Evolutionary conservation across 768 basidiomycete genomes (phyloP).

Genomic region (Pisolithus albus): DNA sequence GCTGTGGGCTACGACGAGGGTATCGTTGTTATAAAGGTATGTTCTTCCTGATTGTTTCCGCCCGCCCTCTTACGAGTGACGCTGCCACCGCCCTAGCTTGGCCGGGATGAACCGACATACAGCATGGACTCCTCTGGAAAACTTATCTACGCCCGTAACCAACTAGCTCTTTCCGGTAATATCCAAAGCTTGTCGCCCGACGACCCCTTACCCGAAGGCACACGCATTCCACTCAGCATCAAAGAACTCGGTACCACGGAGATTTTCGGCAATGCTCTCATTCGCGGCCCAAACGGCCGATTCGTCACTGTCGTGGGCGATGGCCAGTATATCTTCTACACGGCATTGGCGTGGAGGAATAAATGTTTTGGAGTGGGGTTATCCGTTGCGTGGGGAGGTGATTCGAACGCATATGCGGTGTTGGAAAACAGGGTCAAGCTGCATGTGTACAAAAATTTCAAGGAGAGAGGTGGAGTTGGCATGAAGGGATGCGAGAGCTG

Average conservation of each 20-base stretch:
- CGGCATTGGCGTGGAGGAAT: constrained; percentile 97
- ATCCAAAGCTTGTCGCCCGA: constrained; percentile 48
- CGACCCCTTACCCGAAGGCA: constrained; percentile 63
- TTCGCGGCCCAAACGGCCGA: constrained; percentile 93
- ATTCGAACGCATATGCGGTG: constrained; percentile 96
- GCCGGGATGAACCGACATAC: constrained; percentile 91
- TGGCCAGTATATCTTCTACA: constrained; percentile 98
- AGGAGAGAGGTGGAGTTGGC: constrained; percentile 60
- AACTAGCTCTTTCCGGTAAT: constrained; percentile 84
- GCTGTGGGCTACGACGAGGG: constrained; percentile 97
- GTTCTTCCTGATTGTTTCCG: constrained; percentile 8
- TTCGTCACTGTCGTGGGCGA: constrained; percentile 97
- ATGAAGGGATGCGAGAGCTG: constrained; percentile 82
- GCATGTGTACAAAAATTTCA: constrained; percentile 88
- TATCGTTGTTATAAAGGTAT: constrained; percentile 85
- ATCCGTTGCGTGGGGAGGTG: constrained; percentile 93
- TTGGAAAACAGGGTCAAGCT: constrained; percentile 82
- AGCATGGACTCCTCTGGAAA: constrained; percentile 95
- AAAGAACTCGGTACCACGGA: constrained; percentile 96
- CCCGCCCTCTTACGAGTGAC: not conserved
- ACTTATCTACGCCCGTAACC: constrained; percentile 89
- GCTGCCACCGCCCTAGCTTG: constrained; percentile 48
- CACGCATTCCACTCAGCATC: constrained; percentile 64
- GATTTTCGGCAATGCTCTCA: constrained; percentile 76
- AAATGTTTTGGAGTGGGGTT: constrained; percentile 91